phyloP scores from a whole-genome alignment of 805 yeast species.

The Ogataea parapolymorpha region DNA sequence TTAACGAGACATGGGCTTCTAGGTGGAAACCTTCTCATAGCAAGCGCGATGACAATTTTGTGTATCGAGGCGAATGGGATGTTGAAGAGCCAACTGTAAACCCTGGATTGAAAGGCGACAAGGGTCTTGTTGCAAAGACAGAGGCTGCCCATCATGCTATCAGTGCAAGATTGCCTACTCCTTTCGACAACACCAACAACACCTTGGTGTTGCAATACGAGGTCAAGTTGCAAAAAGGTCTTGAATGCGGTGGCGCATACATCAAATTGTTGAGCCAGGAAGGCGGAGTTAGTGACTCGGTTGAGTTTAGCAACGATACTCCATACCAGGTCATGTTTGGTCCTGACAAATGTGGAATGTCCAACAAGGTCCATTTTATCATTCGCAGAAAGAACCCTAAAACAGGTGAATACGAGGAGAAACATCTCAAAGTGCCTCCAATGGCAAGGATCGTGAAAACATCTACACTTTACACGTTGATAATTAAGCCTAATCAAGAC shows the following conservation, averaged over 20 bases:
- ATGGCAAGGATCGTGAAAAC: conserved; percentile 56
- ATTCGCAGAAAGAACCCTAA: conserved; percentile 54
- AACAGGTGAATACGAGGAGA: conserved; percentile 61
- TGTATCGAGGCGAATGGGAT: conserved; percentile 74
- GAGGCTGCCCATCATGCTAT: conserved; percentile 84
- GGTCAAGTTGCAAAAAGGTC: conserved; percentile 74
- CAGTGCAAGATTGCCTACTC: conserved; percentile 53
- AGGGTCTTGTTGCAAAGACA: conserved; percentile 71
- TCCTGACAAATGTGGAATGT: conserved; percentile 84
- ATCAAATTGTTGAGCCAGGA: conserved; percentile 60
- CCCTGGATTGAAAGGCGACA: conserved; percentile 63
- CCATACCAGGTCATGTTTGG: conserved; percentile 91
- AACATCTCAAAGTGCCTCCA: conserved; percentile 66
- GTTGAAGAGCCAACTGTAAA: conserved; percentile 58
- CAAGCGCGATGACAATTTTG: conserved; percentile 47
- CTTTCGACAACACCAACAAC: conserved; percentile 57
- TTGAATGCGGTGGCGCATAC: conserved; percentile 89
- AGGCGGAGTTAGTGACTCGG: conserved; percentile 32
- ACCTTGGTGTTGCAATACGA: conserved; percentile 87
- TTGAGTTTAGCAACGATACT: conserved; percentile 57
- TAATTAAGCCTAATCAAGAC: conserved; percentile 59
- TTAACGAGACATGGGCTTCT: conserved; percentile 39
- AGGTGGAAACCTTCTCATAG: conserved; percentile 64
- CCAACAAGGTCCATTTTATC: conserved; percentile 78
- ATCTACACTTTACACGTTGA: conserved; percentile 71